phyloP scores from a whole-genome alignment of 768 basidiomycete genomes.

The Coprinellus micaceus region DNA sequence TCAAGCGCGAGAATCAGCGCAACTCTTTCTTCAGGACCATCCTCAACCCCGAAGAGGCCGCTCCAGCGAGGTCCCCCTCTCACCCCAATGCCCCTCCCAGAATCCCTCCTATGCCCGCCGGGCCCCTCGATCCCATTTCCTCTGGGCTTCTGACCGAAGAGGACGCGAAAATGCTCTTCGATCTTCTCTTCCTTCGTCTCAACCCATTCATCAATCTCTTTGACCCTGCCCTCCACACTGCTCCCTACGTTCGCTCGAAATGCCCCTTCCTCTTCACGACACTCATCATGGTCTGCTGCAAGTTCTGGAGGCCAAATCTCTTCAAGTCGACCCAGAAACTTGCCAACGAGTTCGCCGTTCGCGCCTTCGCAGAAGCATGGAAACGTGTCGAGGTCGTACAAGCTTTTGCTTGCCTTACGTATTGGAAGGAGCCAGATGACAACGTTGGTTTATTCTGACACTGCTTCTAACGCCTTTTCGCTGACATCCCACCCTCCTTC shows the following conservation, averaged over 20 bases:
- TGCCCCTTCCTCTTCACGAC: conserved; percentile 84
- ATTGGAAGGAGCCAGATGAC: conserved; percentile 88
- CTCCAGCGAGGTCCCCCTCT: conserved; percentile 6
- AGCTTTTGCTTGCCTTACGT: conserved; percentile 83
- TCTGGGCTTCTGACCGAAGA: conserved; percentile 67
- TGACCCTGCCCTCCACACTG: conserved; percentile 82
- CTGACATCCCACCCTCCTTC: conserved; percentile 16
- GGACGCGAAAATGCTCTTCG: conserved; percentile 70
- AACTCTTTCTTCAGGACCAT: conserved; percentile 84
- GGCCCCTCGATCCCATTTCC: conserved; percentile 63
- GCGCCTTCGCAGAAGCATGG: conserved; percentile 75
- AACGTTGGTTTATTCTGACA: conserved; percentile 43
- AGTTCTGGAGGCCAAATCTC: conserved; percentile 71
- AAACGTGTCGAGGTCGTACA: conserved; percentile 86
- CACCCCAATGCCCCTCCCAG: not conserved
- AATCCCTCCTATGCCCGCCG: conserved; percentile 31
- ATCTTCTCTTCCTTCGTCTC: conserved; percentile 74
- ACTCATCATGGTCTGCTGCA: conserved; percentile 79
- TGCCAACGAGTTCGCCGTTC: conserved; percentile 69
- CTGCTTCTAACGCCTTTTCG: conserved; percentile 6
- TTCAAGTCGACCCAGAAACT: conserved; percentile 69
- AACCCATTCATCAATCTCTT: conserved; percentile 90
- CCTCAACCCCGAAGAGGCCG: conserved; percentile 64
- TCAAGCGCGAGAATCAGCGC: conserved; percentile 60
- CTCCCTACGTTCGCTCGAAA: conserved; percentile 71